A percentile compares a stretch with the other conserved stretches of the same genome.
Conservation (phyloP, 2,329 filamentous ascomycete genomes). For the Colletotrichum sojae region DNA sequence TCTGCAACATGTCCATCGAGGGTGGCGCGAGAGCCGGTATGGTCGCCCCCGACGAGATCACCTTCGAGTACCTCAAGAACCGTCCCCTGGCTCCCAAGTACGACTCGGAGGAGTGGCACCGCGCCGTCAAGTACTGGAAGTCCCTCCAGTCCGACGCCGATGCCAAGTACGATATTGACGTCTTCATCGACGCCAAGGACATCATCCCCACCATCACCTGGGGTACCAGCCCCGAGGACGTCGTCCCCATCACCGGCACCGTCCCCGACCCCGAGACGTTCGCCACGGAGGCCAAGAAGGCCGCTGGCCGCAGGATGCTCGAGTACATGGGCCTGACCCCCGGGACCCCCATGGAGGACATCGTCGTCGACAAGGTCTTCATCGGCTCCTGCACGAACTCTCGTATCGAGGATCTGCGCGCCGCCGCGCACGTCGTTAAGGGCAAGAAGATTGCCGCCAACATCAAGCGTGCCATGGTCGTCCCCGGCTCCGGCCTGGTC, state of each 20-base stretch:
- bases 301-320: conserved; percentile 83
- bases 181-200: conserved; percentile 92
- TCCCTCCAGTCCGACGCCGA: conserved; percentile 87
- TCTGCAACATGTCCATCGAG: conserved; percentile 99
- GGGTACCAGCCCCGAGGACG: conserved; percentile 97
- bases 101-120: conserved; percentile 90
- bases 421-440: conserved; percentile 87
- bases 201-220: conserved; percentile 95
- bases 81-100: conserved; percentile 88
- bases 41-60: conserved; percentile 94
- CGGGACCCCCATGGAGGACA: conserved; percentile 92
- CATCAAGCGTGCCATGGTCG: conserved; percentile 94
- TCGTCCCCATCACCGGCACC: conserved; percentile 91
- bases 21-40: conserved; percentile 95
- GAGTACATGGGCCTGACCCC: conserved; percentile 96
- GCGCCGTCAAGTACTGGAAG: conserved; percentile 89
- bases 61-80: conserved; percentile 95
- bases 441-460: conserved; percentile 90
- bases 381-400: conserved; percentile 99
- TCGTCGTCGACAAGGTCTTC: conserved; percentile 94
- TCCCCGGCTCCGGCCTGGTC: conserved; percentile 94
- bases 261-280: conserved; percentile 94
- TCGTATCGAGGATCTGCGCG: conserved; percentile 93
- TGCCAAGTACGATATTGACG: conserved; percentile 90
- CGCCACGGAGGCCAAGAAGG: conserved; percentile 82